phyloP scores from a whole-genome alignment of 768 basidiomycete genomes.

The Boletus rubescentipes region DNA sequence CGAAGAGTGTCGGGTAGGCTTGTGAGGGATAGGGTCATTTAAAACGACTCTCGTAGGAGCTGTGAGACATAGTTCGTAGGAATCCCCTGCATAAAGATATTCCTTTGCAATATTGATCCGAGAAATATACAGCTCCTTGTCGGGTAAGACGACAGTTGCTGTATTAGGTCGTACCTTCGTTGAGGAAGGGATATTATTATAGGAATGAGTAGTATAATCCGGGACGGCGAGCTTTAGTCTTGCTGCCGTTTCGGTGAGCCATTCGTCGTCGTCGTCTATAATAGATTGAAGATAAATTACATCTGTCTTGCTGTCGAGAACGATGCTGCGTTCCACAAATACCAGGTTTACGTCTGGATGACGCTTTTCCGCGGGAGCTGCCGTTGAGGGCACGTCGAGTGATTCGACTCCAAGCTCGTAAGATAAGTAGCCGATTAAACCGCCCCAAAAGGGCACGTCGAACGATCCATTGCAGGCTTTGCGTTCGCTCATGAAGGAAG shows the following conservation, averaged over 20 bases:
- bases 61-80: conserved; percentile 92
- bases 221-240: conserved; percentile 15
- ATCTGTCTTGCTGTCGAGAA: conserved; percentile 55
- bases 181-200: conserved; percentile 23
- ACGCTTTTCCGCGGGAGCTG: conserved; percentile 25
- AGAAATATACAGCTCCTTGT: conserved; percentile 59
- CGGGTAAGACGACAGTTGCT: conserved; percentile 50
- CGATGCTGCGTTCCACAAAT: conserved; percentile 77
- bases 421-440: conserved; percentile 72
- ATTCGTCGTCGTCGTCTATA: conserved; percentile 53
- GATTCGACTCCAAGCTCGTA: conserved; percentile 74
- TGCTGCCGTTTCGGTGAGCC: conserved; percentile 50
- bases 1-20: conserved; percentile 17
- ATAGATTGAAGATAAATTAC: conserved; percentile 65
- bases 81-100: conserved; percentile 77
- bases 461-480: conserved; percentile 47
- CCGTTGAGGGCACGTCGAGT: conserved; percentile 44
- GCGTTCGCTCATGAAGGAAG: conserved; percentile 60
- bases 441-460: conserved; percentile 80
- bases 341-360: conserved; percentile 76
- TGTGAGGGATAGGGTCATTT: conserved; percentile 31
- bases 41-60: conserved; percentile 62
- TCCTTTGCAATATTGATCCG: conserved; percentile 72
- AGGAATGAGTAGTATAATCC: conserved; percentile 11
- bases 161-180: conserved; percentile 22